phyloP scores from a whole-genome alignment of 2,329 filamentous ascomycete species.

The Beauveria rudraprayagi region DNA sequence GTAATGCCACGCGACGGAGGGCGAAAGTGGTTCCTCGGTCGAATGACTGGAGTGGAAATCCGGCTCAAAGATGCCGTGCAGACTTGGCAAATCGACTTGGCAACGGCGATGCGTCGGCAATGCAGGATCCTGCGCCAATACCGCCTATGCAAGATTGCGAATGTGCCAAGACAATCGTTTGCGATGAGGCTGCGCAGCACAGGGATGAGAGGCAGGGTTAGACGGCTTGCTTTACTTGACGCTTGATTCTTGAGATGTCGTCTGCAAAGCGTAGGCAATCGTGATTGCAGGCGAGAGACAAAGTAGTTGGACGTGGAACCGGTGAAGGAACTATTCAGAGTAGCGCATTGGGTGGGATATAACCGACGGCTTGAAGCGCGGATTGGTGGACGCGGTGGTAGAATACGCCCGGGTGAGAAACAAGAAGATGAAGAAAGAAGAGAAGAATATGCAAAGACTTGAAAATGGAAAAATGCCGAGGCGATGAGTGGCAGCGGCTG shows the following conservation, averaged over 20 bases:
- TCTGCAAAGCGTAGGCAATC: neutral
- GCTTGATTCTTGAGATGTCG: neutral
- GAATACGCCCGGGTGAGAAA: neutral
- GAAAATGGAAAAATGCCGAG: neutral
- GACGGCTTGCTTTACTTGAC: neutral
- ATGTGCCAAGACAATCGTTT: neutral
- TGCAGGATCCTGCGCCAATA: neutral
- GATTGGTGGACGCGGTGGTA: neutral
- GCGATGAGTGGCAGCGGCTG: neutral
- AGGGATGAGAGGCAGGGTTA: neutral
- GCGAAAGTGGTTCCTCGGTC: neutral
- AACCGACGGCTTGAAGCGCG: neutral
- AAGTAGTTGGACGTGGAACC: neutral
- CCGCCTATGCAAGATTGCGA: neutral
- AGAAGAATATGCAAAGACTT: neutral
- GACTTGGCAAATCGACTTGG: slow-evolving; percentile 7
- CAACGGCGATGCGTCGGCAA: neutral
- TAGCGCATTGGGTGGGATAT: neutral
- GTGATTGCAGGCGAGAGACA: neutral
- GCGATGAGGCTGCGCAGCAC: neutral
- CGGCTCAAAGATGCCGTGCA: slow-evolving; percentile 6
- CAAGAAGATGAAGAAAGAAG: neutral
- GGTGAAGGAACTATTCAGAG: neutral
- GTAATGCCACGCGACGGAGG: neutral
- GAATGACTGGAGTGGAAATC: neutral